These are phyloP conservation scores for Penicillium sp. DNA, from an alignment of 2,329 filamentous ascomycete genomes.

Conservation along the genomic window DNA sequence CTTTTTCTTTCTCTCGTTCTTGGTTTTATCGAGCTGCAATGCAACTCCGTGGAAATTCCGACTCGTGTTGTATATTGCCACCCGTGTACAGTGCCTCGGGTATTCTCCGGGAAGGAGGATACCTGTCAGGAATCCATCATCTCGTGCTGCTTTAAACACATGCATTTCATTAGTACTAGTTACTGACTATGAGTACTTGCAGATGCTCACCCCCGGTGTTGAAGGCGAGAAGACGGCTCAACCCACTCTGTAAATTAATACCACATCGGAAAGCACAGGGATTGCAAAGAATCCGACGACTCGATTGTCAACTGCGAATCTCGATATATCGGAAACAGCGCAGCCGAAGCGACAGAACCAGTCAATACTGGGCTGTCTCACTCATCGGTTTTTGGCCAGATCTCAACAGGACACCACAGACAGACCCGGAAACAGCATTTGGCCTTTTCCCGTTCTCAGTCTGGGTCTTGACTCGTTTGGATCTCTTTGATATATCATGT, in stretches of 20 bases:
- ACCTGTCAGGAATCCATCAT: background rate
- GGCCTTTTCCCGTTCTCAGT: background rate
- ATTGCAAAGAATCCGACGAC: slow-evolving; percentile 18
- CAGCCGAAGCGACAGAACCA: background rate
- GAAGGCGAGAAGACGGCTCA: slow-evolving; percentile 31
- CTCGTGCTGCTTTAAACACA: background rate
- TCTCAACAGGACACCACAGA: background rate
- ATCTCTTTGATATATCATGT: slow-evolving; percentile 3
- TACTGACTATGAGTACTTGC: slow-evolving; percentile 15
- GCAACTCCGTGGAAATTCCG: background rate
- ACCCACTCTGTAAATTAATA: slow-evolving; percentile 38
- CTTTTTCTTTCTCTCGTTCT: background rate
- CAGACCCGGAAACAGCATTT: background rate
- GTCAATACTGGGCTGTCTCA: background rate
- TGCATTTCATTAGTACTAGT: background rate
- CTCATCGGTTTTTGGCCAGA: background rate
- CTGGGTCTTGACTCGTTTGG: background rate
- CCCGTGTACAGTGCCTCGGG: slow-evolving; percentile 6
- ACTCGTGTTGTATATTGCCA: background rate
- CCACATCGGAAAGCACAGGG: slow-evolving; percentile 18
- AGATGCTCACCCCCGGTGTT: slow-evolving; percentile 45
- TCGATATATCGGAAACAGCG: slow-evolving; percentile 2
- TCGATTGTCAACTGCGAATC: slow-evolving; percentile 7
- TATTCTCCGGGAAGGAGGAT: background rate
- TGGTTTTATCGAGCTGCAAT: background rate